Evolutionary conservation across 2,329 filamentous ascomycete species (phyloP), one percentile per base, ranked within the genome.

Genomic region (Paraphaeosphaeria minitans): DNA sequence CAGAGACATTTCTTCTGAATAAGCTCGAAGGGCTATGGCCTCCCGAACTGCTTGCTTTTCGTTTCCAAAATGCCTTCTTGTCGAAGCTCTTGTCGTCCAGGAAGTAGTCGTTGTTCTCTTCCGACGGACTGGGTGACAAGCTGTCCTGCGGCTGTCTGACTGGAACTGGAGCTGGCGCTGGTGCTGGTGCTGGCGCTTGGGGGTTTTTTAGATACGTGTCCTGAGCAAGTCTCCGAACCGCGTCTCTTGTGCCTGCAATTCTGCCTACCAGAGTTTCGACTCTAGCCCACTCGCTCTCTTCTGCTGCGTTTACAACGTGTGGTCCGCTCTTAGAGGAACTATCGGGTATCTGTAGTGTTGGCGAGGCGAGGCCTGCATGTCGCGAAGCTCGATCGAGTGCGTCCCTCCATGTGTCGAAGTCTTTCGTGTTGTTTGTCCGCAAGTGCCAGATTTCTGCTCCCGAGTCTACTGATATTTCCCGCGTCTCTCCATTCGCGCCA

Each of bases 391-490:
- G 89, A 76, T 97, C 93, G 52, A 99, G 80, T 0, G 93, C 94
- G 48, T 85, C 84, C 49, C 89, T 92, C 95, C 95, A 99, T 19
- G 90, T 89, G 48, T 86, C 84, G 73, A 97, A 99, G 62, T 98
- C 94, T 64, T 89, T 90, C 51, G 87, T 85, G 67, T 91, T 96
- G 51, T 85, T 86, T 3, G 95, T 92, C 69, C 89, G 89, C 31
- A 99, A 82, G 79, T 98, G 95, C 95, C 95, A 99, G 27, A 99
- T 88, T 77, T 99, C 95, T 2, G 95, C 93, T 1, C 95, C 95
- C 0, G 95, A 98, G 75, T 99, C 95, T 57, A 99, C 95, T 43
- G 90, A 96, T 54, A 99, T 97, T 76, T 98, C 94, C 63, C 93
- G 86, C 39, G 91, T 87, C 70, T 91, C 87, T 75, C 95, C 92